Base-by-base conservation (phyloP, 192 early-diverging fungal species). In the Coemansia sp. region DNA sequence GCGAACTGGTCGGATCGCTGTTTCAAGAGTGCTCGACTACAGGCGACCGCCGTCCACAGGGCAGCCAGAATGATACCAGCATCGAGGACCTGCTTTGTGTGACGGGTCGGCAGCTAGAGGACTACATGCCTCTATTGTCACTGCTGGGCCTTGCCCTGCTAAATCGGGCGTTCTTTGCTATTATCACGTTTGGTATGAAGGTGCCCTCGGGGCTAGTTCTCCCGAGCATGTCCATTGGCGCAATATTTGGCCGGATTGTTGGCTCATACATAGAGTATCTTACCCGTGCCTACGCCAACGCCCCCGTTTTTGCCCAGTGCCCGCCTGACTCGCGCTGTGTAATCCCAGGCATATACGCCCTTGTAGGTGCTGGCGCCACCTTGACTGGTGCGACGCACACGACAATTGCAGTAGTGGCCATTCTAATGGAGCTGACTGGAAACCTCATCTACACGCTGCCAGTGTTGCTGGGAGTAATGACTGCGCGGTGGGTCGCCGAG, bases 1-100 rank as follows among this genome's bases (percentile, higher is more conserved):
- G 85, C n/a, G 92, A 96, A 63, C 85, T 99, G 59, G 85, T 96
- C 3, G 89, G 90, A 13, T 88, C 87, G 62, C 84, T 99, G 48
- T 98, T 99, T 73, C 87, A 89, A 28, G 96, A 97, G 65, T 99
- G 96, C 57, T 85, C 85, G 9, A 67, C 85, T 14, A 62, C 24
- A 7, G 61, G 37, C 56, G 48, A 45, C 34, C 51, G 48, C 26
- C 45, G 53, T 36, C 63, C 57, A 11, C 43, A 63, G 33, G 34
- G 46, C 38, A 71, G 82, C 61, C 66, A 72, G 34, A 57, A 51
- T 21, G 84, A 79, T 23, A 77, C 76, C 20, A 81, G 86, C 14
- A 57, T 74, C 39, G 88, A 91, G 60, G 80, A 85, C 60, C 86
- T 89, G 7, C 76, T 93, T 14, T 93, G 91, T 63, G 69, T 84